A percentile compares a stretch with the other conserved stretches of the same genome.
Conservation (phyloP, 2,329 filamentous ascomycete species). For the Sordariomycetes sp. region DNA sequence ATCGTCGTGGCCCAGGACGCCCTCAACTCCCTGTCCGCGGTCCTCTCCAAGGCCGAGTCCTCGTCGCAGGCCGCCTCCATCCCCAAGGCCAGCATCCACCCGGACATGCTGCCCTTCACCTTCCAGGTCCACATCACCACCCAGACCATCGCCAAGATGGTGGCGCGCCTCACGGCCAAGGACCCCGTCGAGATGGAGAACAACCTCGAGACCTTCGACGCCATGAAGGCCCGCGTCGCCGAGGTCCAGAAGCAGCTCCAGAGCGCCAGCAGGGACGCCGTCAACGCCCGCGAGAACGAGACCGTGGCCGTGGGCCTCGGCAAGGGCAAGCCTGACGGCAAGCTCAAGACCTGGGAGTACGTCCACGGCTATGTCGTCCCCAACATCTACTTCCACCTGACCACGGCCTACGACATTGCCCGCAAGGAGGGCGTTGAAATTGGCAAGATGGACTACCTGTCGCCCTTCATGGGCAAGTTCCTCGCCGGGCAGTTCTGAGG, state of each 20-base stretch:
- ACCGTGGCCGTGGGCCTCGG: slow-evolving; percentile 21
- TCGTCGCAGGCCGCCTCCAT: slow-evolving; percentile 20
- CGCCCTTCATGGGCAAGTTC: slow-evolving; percentile 15
- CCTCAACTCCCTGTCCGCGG: slow-evolving; percentile 18
- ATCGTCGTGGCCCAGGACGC: slow-evolving; percentile 19
- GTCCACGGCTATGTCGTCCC: slow-evolving; percentile 39
- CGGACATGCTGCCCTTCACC: slow-evolving; percentile 33
- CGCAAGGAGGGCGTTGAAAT: slow-evolving; percentile 52
- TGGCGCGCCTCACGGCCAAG: slow-evolving; percentile 21
- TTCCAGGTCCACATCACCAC: slow-evolving; percentile 27
- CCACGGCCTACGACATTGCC: slow-evolving; percentile 50
- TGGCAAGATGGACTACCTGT: slow-evolving; percentile 49
- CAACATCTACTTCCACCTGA: slow-evolving; percentile 57
- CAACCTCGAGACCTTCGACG: slow-evolving; percentile 22
- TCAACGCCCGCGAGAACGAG: slow-evolving; percentile 20
- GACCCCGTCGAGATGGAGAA: slow-evolving; percentile 9
- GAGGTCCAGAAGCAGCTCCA: slow-evolving; percentile 17
- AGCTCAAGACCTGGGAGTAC: slow-evolving; percentile 26
- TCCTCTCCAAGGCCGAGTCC: slow-evolving; percentile 26
- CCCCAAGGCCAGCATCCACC: slow-evolving; percentile 19
- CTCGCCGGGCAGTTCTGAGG: neutral
- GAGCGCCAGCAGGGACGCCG: slow-evolving; percentile 19
- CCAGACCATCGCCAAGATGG: slow-evolving; percentile 19
- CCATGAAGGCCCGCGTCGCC: slow-evolving; percentile 22
- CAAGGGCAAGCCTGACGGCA: slow-evolving; percentile 11